A percentile compares a stretch with the other conserved stretches of the same genome.
phyloP scores from a whole-genome alignment of 352 stramenopile species.

The Pythium sukuiense region DNA sequence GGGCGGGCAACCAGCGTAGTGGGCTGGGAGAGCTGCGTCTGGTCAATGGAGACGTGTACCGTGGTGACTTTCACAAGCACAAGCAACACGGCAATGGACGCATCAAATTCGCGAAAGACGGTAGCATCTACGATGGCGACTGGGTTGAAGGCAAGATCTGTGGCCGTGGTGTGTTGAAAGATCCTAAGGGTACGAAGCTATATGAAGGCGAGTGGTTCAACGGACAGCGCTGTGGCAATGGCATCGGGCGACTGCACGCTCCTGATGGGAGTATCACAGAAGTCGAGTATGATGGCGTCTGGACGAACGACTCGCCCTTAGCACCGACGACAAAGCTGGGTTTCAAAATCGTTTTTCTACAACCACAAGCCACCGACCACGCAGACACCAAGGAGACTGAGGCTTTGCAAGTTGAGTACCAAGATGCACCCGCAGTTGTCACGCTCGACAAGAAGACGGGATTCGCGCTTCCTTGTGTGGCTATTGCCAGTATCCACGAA shows the following conservation, averaged over 20 bases:
- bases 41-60: constrained; percentile 39
- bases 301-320: constrained; percentile 17
- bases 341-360: constrained; percentile 9
- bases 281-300: constrained; percentile 23
- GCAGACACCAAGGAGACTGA: neutral
- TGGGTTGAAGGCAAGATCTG: constrained; percentile 34
- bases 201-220: constrained; percentile 53
- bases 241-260: constrained; percentile 16
- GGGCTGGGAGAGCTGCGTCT: constrained; percentile 41
- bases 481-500: constrained; percentile 10
- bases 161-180: constrained; percentile 29
- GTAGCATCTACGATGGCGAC: constrained; percentile 38
- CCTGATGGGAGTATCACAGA: neutral
- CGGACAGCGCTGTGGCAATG: constrained; percentile 34
- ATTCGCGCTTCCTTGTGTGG: constrained; percentile 11
- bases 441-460: constrained; percentile 18
- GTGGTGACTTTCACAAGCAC: constrained; percentile 42
- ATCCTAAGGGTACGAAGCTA: constrained; percentile 13
- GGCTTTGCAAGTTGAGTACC: constrained; percentile 4
- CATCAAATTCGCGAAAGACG: constrained; percentile 30
- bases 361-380: neutral
- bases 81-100: constrained; percentile 41
- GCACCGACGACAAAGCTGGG: constrained; percentile 8
- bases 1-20: constrained; percentile 44
- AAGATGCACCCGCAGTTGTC: constrained; percentile 13